These are phyloP conservation scores for Stentor coeruleus DNA, from an alignment of 73 alveolate genomes.

Conservation along the genomic window DNA sequence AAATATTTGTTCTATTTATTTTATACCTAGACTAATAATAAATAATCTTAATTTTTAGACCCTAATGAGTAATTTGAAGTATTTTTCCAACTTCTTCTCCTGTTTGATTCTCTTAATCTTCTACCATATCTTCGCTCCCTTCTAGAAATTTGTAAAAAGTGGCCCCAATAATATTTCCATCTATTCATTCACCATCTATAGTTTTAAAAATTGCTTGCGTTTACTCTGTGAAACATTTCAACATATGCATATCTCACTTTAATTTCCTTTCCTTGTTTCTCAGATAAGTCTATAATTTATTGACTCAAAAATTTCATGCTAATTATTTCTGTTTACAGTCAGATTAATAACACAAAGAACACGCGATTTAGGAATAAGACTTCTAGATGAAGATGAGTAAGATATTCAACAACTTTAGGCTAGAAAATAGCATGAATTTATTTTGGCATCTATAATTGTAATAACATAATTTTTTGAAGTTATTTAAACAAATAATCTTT, in stretches of 20 bases:
- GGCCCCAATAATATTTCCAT: constrained; percentile 17
- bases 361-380: neutral
- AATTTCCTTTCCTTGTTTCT: constrained; percentile 3
- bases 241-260: constrained; percentile 7
- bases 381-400: constrained; percentile 6
- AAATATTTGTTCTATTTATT: no score
- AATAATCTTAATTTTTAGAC: no score
- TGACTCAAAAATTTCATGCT: neutral
- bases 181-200: constrained; percentile 20
- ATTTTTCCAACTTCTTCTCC: neutral
- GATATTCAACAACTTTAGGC: neutral
- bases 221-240: neutral
- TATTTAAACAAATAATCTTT: no score
- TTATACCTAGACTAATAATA: no score
- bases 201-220: neutral
- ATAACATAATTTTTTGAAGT: no score
- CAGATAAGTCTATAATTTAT: neutral
- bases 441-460: no score
- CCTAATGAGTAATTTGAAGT: no score
- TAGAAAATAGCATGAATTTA: neutral
- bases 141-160: neutral
- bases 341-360: neutral
- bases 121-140: neutral
- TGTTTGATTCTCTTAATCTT: neutral
- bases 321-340: constrained; percentile 1